Conservation (phyloP, 495 filamentous ascomycete species). For the Astrocystis sublimbata region DNA sequence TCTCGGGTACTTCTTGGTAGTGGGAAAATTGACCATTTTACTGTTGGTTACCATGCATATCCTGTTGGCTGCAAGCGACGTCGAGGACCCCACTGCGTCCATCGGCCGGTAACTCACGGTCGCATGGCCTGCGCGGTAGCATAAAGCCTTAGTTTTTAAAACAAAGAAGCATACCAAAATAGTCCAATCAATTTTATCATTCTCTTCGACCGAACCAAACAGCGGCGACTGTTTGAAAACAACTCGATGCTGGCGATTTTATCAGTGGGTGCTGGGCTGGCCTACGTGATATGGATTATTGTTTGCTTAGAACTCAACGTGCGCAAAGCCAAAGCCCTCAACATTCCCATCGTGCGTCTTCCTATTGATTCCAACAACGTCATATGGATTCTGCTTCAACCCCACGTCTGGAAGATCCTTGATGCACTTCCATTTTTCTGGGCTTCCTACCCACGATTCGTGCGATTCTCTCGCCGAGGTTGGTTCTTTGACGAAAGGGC, state of each 20-base stretch:
- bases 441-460: constrained; percentile 17
- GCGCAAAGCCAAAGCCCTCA: constrained; percentile 11
- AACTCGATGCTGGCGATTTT: constrained; percentile 22
- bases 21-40: too few species aligned
- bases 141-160: too few species aligned
- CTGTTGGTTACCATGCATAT: too few species aligned
- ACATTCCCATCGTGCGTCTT: constrained; percentile 19
- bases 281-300: constrained; percentile 16
- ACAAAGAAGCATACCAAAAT: too few species aligned
- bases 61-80: too few species aligned
- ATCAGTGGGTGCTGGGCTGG: not conserved
- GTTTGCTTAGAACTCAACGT: constrained; percentile 19
- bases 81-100: too few species aligned
- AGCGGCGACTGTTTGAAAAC: too few species aligned
- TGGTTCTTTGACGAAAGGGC: constrained; percentile 23
- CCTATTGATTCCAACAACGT: constrained; percentile 24
- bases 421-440: constrained; percentile 16
- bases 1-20: too few species aligned
- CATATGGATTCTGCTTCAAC: constrained; percentile 20
- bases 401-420: constrained; percentile 21
- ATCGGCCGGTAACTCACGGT: too few species aligned
- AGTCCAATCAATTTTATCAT: too few species aligned
- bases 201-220: too few species aligned
- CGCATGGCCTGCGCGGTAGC: too few species aligned
- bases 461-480: constrained; percentile 23